Percentiles rank a stretch among this genome's conserved stretches.
phyloP scores from a whole-genome alignment of 2,329 filamentous ascomycete species.

The Botrytis galanthina region DNA sequence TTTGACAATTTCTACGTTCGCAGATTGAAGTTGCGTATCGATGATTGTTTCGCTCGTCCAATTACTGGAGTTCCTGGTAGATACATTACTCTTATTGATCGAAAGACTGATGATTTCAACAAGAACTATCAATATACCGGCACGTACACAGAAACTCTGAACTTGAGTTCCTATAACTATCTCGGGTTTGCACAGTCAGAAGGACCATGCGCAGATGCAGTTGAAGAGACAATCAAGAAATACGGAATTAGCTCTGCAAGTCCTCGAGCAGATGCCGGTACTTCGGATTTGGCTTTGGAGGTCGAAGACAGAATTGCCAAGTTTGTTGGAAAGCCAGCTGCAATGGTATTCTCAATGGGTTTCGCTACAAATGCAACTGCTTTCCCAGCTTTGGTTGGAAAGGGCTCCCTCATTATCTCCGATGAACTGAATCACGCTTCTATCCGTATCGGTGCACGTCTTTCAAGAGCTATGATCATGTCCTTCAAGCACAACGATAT shows the following conservation, averaged over 20 bases:
- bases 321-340: slow-evolving; percentile 90
- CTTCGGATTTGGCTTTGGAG: slow-evolving; percentile 81
- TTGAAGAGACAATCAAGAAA: slow-evolving; percentile 79
- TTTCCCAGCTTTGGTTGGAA: slow-evolving; percentile 88
- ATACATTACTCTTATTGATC: slow-evolving; percentile 89
- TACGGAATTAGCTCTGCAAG: slow-evolving; percentile 83
- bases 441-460: slow-evolving; percentile 89
- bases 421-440: slow-evolving; percentile 98
- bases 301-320: slow-evolving; percentile 85
- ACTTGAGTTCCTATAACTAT: slow-evolving; percentile 99
- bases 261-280: slow-evolving; percentile 79
- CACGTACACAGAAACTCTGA: slow-evolving; percentile 89
- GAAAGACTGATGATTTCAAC: slow-evolving; percentile 89
- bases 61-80: slow-evolving; percentile 91
- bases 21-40: slow-evolving; percentile 87
- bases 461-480: slow-evolving; percentile 90
- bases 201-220: slow-evolving; percentile 89
- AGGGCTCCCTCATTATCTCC: slow-evolving; percentile 90
- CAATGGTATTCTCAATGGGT: slow-evolving; percentile 99
- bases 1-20: slow-evolving; percentile 99
- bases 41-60: slow-evolving; percentile 93
- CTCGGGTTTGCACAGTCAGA: slow-evolving; percentile 97
- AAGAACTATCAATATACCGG: slow-evolving; percentile 84
- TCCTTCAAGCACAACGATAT: slow-evolving; percentile 99
- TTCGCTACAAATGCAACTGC: slow-evolving; percentile 93